Evolutionary conservation across 768 basidiomycete species (phyloP).

Genomic region (Auriscalpium microsporum): DNA sequence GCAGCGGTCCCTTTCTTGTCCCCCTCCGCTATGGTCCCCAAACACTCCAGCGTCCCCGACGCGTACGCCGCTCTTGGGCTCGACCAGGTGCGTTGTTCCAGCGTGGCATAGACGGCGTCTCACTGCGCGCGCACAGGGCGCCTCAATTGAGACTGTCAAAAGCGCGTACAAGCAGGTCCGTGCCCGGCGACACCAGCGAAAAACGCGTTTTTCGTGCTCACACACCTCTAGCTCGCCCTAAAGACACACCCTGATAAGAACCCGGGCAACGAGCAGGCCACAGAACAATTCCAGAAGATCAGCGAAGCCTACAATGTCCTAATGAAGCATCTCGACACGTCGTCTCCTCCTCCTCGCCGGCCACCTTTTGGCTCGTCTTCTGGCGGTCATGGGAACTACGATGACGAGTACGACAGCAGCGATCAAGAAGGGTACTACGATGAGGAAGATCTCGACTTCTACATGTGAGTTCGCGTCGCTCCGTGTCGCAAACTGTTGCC

Average conservation of each 20-base stretch:
- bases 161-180: conserved; percentile 58
- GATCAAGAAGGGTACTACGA: conserved; percentile 28
- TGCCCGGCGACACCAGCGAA: background rate
- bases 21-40: conserved; percentile 24
- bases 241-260: conserved; percentile 76
- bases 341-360: conserved; percentile 20
- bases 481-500: background rate
- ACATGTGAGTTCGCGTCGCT: conserved; percentile 29
- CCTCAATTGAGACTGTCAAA: conserved; percentile 57
- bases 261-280: conserved; percentile 53
- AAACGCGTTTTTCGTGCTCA: background rate
- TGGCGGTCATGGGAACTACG: conserved; percentile 25
- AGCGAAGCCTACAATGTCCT: conserved; percentile 62
- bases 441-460: conserved; percentile 31
- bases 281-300: conserved; percentile 59
- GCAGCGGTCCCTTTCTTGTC: no score
- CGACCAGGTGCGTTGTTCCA: conserved; percentile 33
- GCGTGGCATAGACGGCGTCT: background rate
- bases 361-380: conserved; percentile 10
- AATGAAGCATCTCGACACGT: conserved; percentile 42
- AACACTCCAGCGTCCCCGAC: conserved; percentile 27
- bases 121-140: conserved; percentile 32
- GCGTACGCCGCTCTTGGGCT: conserved; percentile 42
- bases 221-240: conserved; percentile 42
- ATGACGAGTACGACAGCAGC: conserved; percentile 26